A percentile compares a stretch with the other conserved stretches of the same genome.
Evolutionary conservation across 768 basidiomycete species (phyloP).

Genomic region (Tulasnella sp.): DNA sequence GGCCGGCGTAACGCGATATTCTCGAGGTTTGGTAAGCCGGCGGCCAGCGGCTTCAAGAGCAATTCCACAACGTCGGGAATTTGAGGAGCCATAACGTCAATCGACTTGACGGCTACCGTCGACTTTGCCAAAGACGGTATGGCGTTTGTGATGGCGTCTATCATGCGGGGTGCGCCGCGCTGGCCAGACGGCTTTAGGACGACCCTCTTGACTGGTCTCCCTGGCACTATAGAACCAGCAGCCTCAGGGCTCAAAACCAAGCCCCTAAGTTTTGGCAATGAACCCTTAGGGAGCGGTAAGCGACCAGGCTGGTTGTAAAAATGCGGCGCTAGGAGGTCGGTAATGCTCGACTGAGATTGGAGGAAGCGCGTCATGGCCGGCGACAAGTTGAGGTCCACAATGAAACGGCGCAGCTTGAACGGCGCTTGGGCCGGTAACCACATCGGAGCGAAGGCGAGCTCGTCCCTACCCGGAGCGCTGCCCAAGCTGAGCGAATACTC

Average conservation of each 20-base stretch:
- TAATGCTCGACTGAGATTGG: constrained; percentile 18
- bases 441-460: not conserved
- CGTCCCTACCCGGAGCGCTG: not conserved
- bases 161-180: not conserved
- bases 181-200: not conserved
- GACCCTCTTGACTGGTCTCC: constrained; percentile 17
- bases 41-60: not conserved
- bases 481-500: constrained; percentile 20
- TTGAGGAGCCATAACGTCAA: not conserved
- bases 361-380: constrained; percentile 15
- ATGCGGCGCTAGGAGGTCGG: constrained; percentile 22
- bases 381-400: constrained; percentile 22
- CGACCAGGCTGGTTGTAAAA: constrained; percentile 15
- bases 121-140: constrained; percentile 7
- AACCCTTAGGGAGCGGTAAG: not conserved
- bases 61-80: not conserved
- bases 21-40: constrained; percentile 9
- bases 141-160: not conserved
- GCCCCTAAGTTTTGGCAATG: constrained; percentile 16
- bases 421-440: constrained; percentile 25
- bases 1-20: not conserved
- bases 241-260: not conserved
- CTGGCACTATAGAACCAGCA: not conserved
- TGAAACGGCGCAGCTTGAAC: constrained; percentile 23
- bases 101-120: constrained; percentile 6